A percentile compares a stretch with the other conserved stretches of the same genome.
These are phyloP conservation scores for Candida germanica DNA, from an alignment of 805 yeast species.

Conservation along the genomic window DNA sequence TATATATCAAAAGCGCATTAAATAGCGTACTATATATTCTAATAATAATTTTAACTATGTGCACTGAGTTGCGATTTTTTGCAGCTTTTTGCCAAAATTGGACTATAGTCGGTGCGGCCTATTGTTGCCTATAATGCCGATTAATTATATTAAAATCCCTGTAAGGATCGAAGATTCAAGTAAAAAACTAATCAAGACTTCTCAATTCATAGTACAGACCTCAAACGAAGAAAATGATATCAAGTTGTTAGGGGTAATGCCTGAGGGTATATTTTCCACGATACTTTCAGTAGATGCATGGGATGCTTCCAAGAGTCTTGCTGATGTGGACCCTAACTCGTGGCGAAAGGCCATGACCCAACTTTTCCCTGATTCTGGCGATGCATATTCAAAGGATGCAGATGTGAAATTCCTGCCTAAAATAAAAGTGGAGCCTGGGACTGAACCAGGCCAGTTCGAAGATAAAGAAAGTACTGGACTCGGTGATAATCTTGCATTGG, in stretches of 20 bases:
- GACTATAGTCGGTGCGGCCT: background rate
- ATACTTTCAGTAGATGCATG: slow-evolving; percentile 1
- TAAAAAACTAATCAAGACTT: slow-evolving; percentile 8
- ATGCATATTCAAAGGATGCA: too few species aligned
- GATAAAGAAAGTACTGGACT: background rate
- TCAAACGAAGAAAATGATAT: slow-evolving; percentile 1
- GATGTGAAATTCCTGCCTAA: background rate
- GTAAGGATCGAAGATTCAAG: slow-evolving; percentile 9
- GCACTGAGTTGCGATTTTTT: background rate
- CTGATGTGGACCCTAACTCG: slow-evolving; percentile 11
- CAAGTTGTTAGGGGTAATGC: slow-evolving; percentile 8
- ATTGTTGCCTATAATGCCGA: slow-evolving; percentile 2
- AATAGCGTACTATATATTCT: background rate
- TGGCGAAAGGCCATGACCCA: slow-evolving; percentile 17
- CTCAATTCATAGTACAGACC: slow-evolving; percentile 6
- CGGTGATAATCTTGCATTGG: slow-evolving; percentile 2
- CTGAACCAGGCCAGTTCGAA: background rate
- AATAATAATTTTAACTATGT: background rate
- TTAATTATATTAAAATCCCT: slow-evolving; percentile 10
- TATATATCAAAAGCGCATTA: too few species aligned
- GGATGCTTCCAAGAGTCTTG: slow-evolving; percentile 3
- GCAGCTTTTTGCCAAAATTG: too few species aligned
- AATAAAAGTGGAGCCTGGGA: background rate
- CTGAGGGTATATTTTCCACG: slow-evolving; percentile 10
- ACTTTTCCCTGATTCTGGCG: slow-evolving; percentile 18